Percentiles rank a stretch among this genome's conserved stretches.
These are phyloP conservation scores for Gossypium mustelinum DNA, from an alignment of 345 rosid species.

Conservation along the genomic window DNA sequence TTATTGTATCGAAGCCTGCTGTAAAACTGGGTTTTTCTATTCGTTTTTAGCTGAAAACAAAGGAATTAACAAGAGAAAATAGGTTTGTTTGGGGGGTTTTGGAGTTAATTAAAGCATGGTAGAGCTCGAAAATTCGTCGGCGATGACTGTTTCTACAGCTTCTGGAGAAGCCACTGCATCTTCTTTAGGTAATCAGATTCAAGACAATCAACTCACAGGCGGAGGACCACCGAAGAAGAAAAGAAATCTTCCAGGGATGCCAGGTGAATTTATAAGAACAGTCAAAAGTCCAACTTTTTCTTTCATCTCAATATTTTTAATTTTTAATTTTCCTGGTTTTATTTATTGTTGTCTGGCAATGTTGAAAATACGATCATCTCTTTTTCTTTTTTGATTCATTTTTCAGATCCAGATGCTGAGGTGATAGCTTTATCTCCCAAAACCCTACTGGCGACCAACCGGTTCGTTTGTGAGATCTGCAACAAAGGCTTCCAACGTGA, in stretches of 20 bases:
- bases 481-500: constrained; percentile 75
- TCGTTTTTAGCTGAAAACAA: not conserved
- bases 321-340: not conserved
- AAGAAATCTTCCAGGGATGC: constrained; percentile 84
- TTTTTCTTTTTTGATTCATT: not conserved
- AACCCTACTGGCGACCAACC: constrained; percentile 53
- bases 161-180: constrained; percentile 35
- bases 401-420: constrained; percentile 69
- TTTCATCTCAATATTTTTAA: not conserved
- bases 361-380: not conserved
- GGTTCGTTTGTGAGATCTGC: constrained; percentile 82
- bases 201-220: constrained; percentile 17
- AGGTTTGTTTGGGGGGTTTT: not conserved
- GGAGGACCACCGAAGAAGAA: constrained; percentile 44
- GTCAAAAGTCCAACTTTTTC: not conserved
- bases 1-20: not conserved
- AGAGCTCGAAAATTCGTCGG: constrained; percentile 39
- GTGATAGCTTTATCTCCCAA: constrained; percentile 68
- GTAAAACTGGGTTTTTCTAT: constrained; percentile 4
- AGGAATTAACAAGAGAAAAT: not conserved
- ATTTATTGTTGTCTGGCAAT: not conserved
- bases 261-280: constrained; percentile 37
- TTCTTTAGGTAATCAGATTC: constrained; percentile 29
- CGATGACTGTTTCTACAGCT: constrained; percentile 40
- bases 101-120: constrained; percentile 20